phyloP scores from a whole-genome alignment of 1,284 basidiomycete genomes.

The Pterulicium gracile region DNA sequence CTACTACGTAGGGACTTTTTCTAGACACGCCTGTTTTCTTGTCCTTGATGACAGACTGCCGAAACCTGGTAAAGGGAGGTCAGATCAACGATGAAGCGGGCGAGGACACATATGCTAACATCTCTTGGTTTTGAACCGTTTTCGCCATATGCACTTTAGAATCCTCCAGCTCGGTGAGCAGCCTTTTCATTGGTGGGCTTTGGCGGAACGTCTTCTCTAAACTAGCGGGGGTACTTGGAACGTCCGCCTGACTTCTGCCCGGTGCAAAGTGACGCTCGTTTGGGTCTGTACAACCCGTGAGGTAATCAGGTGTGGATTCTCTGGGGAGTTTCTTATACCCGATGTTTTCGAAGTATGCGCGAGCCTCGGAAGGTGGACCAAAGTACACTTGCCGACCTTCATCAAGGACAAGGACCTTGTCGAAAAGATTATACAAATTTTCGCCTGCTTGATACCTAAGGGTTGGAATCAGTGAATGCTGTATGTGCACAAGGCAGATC shows the following conservation, averaged over 20 bases:
- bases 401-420: constrained; percentile 74
- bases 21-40: constrained; percentile 79
- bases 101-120: too few relatives aligned
- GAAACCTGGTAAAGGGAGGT: constrained; percentile 31
- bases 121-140: constrained; percentile 56
- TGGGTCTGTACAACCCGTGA: constrained; percentile 70
- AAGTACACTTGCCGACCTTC: constrained; percentile 80
- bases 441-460: constrained; percentile 81
- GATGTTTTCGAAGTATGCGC: constrained; percentile 67
- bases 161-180: constrained; percentile 40
- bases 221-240: constrained; percentile 63
- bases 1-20: constrained; percentile 82
- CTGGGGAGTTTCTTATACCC: constrained; percentile 68
- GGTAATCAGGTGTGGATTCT: constrained; percentile 71
- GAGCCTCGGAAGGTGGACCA: constrained; percentile 60
- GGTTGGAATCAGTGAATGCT: not conserved
- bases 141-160: constrained; percentile 61
- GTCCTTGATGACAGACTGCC: constrained; percentile 62
- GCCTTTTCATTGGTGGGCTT: constrained; percentile 38
- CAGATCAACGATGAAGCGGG: too few relatives aligned
- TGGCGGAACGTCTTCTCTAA: constrained; percentile 65
- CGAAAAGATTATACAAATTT: constrained; percentile 67
- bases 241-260: constrained; percentile 50
- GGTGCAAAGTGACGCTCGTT: constrained; percentile 80
- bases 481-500: constrained; percentile 14